Percentiles rank a stretch among this genome's conserved stretches.
Conservation (phyloP, 2,329 filamentous ascomycete species). For the Thelonectria discophora region DNA sequence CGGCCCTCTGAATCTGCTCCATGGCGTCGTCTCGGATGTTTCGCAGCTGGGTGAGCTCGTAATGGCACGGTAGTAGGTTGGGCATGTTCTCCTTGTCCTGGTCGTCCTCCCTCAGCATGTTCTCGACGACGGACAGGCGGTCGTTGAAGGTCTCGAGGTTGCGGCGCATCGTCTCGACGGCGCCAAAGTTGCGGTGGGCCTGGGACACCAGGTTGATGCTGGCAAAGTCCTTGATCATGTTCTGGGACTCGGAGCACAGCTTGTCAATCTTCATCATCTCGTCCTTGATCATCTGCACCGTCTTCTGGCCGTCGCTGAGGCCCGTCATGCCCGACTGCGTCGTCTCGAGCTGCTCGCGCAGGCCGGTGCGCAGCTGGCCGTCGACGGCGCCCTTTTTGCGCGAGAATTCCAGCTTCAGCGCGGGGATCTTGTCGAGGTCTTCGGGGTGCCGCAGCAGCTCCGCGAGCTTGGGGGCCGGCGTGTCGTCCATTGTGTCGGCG, state of each 20-base stretch:
- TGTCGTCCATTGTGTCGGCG: conserved; percentile 58
- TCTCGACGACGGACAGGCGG: conserved; percentile 78
- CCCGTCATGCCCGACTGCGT: conserved; percentile 93
- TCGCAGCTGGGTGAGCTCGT: conserved; percentile 87
- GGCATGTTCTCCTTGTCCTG: conserved; percentile 88
- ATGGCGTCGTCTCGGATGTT: conserved; percentile 97
- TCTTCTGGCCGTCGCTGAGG: conserved; percentile 88
- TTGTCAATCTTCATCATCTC: conserved; percentile 99
- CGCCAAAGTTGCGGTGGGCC: conserved; percentile 95
- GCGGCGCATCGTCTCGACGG: conserved; percentile 90
- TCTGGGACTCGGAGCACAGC: conserved; percentile 95
- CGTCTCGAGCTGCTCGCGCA: conserved; percentile 92
- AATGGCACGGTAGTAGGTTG: conserved; percentile 88
- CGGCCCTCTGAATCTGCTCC: conserved; percentile 87
- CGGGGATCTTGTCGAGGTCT: conserved; percentile 94
- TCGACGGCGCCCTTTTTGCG: conserved; percentile 95
- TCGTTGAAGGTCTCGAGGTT: conserved; percentile 89
- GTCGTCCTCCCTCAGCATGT: conserved; percentile 84
- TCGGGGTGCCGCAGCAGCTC: conserved; percentile 95
- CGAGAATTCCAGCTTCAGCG: conserved; percentile 89
- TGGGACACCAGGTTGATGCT: conserved; percentile 92
- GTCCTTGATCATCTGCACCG: conserved; percentile 92
- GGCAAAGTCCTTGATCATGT: conserved; percentile 96
- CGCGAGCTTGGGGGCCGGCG: conserved; percentile 80
- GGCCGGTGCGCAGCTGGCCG: conserved; percentile 84